Evolutionary conservation across 306 rosid genomes (phyloP).

Genomic region (Begonia masoniana): DNA sequence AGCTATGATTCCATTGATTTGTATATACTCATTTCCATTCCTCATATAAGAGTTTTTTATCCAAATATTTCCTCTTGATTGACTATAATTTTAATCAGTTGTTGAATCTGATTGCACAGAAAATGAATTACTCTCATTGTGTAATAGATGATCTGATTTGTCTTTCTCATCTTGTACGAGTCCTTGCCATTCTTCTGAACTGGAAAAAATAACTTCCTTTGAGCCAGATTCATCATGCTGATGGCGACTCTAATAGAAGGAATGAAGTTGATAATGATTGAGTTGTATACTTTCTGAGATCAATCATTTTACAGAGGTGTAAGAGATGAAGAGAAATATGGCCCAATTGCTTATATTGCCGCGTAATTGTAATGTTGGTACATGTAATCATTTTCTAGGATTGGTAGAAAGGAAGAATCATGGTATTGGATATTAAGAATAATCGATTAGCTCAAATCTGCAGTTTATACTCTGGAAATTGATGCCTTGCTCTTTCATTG

Average conservation of each 20-base stretch:
- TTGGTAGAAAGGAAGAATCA: slow-evolving; percentile 17
- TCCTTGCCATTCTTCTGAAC: slow-evolving; percentile 37
- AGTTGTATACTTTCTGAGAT: slow-evolving; percentile 9
- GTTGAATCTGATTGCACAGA: slow-evolving; percentile 1
- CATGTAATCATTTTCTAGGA: slow-evolving; percentile 42
- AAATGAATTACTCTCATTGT: no score
- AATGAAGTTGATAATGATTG: slow-evolving; percentile 13
- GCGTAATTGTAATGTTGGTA: slow-evolving; percentile 47
- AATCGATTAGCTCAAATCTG: no score
- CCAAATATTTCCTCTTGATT: no score
- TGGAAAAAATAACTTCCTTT: slow-evolving; percentile 4
- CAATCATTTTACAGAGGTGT: slow-evolving; percentile 8
- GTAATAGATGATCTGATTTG: slow-evolving; percentile 75
- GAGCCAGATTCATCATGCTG: slow-evolving; percentile 7
- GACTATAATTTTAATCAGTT: slow-evolving; percentile 2
- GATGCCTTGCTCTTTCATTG: no score
- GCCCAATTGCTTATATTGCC: slow-evolving; percentile 51
- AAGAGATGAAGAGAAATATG: not conserved
- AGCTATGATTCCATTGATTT: not conserved
- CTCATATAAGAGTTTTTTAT: no score
- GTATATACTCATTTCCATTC: not conserved
- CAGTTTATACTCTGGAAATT: no score
- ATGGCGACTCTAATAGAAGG: slow-evolving; percentile 6
- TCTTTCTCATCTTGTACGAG: slow-evolving; percentile 69
- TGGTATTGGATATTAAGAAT: no score